Evolutionary conservation across 345 rosid species (phyloP).

Genomic region (Sonneratia alba): DNA sequence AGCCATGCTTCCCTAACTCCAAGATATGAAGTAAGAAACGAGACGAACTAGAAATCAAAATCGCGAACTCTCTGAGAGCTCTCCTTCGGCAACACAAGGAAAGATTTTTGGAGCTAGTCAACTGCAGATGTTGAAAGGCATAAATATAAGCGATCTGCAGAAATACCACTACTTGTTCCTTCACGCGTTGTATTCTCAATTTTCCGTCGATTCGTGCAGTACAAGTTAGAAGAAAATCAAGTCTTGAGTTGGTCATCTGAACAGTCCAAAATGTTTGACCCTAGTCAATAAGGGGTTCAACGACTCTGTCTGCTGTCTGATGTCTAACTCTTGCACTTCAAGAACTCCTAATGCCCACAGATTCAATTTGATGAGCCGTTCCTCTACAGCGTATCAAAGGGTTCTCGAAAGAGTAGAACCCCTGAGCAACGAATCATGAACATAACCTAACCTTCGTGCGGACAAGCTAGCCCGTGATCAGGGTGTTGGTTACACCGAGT

Average conservation of each 20-base stretch:
- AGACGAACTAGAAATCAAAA: neutral
- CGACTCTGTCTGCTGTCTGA: neutral
- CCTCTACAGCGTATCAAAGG: no score
- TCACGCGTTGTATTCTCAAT: neutral
- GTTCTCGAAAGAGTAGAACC: no score
- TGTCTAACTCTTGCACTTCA: neutral
- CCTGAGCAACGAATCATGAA: no score
- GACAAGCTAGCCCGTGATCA: constrained; percentile 38
- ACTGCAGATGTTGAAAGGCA: neutral
- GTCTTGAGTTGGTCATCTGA: neutral
- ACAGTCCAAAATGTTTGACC: neutral
- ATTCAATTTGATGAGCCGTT: neutral
- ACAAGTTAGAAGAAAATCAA: neutral
- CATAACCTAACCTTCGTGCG: neutral
- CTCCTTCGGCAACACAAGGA: no score
- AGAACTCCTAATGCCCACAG: neutral
- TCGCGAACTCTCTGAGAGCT: neutral
- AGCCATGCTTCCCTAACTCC: neutral
- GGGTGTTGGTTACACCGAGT: constrained; percentile 51
- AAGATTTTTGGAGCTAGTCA: no score
- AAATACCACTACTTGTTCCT: neutral
- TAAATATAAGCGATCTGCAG: neutral
- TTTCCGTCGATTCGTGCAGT: neutral
- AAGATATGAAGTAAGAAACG: neutral
- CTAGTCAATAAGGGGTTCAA: constrained; percentile 1